These are phyloP conservation scores for Ogataea haglerorum DNA, from an alignment of 805 yeast species.

Conservation along the genomic window DNA sequence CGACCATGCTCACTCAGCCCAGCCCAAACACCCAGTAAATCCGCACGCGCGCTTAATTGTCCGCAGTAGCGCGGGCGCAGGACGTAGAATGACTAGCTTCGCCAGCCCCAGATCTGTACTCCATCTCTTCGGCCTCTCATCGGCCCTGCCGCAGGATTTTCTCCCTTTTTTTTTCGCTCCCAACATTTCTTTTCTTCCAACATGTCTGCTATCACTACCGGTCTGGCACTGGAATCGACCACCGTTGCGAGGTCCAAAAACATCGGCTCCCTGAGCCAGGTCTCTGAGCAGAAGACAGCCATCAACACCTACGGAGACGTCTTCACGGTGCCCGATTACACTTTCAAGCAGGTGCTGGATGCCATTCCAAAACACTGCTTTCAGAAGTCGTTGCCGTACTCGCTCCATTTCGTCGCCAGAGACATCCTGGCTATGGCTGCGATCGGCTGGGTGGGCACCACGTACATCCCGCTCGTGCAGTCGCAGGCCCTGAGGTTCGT, in stretches of 20 bases:
- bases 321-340: constrained; percentile 59
- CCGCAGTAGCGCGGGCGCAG: no score
- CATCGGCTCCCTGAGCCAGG: constrained; percentile 20
- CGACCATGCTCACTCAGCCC: no score
- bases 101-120: background rate
- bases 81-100: no score
- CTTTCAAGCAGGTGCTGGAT: constrained; percentile 53
- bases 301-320: constrained; percentile 50
- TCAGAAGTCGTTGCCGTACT: constrained; percentile 47
- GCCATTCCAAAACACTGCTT: constrained; percentile 63
- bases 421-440: constrained; percentile 45
- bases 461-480: constrained; percentile 40
- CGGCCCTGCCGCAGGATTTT: constrained; percentile 6
- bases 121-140: background rate
- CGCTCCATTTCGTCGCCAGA: constrained; percentile 50
- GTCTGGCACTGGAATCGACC: constrained; percentile 9
- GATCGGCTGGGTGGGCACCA: constrained; percentile 42
- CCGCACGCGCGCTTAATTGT: no score
- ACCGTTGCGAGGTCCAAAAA: constrained; percentile 19
- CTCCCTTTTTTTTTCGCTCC: background rate
- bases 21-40: no score
- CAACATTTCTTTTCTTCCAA: constrained; percentile 3
- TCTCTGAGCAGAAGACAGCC: constrained; percentile 30
- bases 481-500: constrained; percentile 35
- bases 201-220: constrained; percentile 17